A percentile compares a stretch with the other conserved stretches of the same genome.
Conservation (phyloP, 177 flowering plant genomes). For the Vitis hybrid region DNA sequence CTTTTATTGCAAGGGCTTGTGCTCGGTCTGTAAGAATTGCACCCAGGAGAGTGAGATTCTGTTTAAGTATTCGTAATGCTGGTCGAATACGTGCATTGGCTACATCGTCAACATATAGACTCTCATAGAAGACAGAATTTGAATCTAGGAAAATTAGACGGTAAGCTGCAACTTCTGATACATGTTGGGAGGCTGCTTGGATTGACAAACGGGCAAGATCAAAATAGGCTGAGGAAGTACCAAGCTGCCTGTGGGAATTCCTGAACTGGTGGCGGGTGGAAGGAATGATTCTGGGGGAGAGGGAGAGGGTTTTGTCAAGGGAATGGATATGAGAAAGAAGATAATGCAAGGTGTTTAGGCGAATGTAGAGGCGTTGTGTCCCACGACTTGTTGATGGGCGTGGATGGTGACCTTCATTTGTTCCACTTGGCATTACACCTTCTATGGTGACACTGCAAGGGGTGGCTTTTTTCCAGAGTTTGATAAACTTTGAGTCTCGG, state of each 20-base stretch:
- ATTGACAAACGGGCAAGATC: constrained; percentile 48
- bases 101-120: constrained; percentile 62
- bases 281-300: constrained; percentile 47
- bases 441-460: constrained; percentile 49
- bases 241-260: constrained; percentile 22
- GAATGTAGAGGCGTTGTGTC: constrained; percentile 93
- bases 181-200: constrained; percentile 56
- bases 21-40: constrained; percentile 67
- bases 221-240: constrained; percentile 43
- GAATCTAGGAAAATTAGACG: constrained; percentile 86
- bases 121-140: constrained; percentile 56
- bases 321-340: constrained; percentile 61
- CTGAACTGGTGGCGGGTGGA: constrained; percentile 27
- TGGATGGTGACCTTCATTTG: constrained; percentile 48
- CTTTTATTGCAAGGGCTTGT: constrained; percentile 69
- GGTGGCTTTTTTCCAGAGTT: constrained; percentile 66
- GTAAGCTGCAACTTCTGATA: constrained; percentile 83
- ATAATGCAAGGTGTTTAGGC: constrained; percentile 87
- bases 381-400: constrained; percentile 93
- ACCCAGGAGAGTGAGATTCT: constrained; percentile 69
- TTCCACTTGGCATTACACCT: constrained; percentile 14
- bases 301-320: constrained; percentile 65
- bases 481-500: constrained; percentile 56
- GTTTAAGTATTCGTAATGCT: constrained; percentile 67
- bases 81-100: constrained; percentile 67